Conservation (phyloP, 345 rosid species). For the Aegle marmelos region DNA sequence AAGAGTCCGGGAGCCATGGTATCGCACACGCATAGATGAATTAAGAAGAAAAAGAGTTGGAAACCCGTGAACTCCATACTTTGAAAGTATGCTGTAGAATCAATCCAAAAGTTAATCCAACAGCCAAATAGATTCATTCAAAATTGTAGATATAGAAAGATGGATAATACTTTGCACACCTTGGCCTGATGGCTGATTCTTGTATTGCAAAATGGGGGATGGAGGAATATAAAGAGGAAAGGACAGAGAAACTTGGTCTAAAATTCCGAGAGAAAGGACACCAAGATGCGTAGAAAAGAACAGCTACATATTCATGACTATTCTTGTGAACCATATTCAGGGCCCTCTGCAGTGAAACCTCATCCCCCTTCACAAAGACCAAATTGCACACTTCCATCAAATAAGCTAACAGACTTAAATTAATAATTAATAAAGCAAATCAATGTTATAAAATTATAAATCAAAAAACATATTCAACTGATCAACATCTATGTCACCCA, state of each 20-base stretch:
- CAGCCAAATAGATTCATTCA: background rate
- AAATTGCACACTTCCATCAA: conserved; percentile 14
- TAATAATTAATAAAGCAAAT: background rate
- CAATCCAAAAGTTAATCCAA: conserved; percentile 10
- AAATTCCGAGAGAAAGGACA: conserved; percentile 89
- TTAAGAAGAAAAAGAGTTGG: conserved; percentile 83
- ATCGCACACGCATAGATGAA: conserved; percentile 64
- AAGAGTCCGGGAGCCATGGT: conserved; percentile 67
- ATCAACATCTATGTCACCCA: background rate
- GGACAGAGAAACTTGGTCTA: conserved; percentile 60
- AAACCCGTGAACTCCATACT: conserved; percentile 95
- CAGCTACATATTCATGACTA: conserved; percentile 58
- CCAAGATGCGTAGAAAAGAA: conserved; percentile 94
- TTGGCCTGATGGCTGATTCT: conserved; percentile 82
- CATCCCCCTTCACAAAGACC: conserved; percentile 66
- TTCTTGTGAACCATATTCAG: conserved; percentile 63
- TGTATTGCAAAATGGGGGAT: conserved; percentile 74
- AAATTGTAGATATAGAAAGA: background rate
- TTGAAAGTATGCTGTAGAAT: conserved; percentile 74
- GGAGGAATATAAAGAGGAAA: conserved; percentile 65
- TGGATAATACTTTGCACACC: conserved; percentile 41
- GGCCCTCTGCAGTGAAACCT: conserved; percentile 64
- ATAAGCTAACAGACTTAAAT: background rate
- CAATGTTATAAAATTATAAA: background rate
- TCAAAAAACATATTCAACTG: background rate